Evolutionary conservation across 306 rosid genomes (phyloP), one percentile per base, ranked within the genome.

Genomic region (Gynostemma pentaphyllum): DNA sequence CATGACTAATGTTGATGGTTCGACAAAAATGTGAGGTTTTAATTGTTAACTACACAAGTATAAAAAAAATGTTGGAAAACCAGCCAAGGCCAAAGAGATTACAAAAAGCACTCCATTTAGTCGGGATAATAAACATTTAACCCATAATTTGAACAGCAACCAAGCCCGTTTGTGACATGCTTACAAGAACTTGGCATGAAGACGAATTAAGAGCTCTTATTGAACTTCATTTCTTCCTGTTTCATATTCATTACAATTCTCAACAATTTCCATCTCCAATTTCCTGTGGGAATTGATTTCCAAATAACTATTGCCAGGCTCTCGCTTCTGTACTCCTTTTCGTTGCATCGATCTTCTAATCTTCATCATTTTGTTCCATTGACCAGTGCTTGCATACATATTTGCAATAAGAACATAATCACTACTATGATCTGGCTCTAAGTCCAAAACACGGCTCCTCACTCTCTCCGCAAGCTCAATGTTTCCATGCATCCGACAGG

Each of bases 371-470:
- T 83, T 78, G 18, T 67, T 78, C 95, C 95, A 87, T 46, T 68
- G 74, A n/a, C 83, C 89, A 1, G 14, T 32, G 26, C 83, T 85
- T 53, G 90, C 97, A 55, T 90, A 83, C 75, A 76, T 76, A 77
- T 68, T 87, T 24, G 92, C 87, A 15, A 85, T 77, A 74, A 85
- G 94, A 78, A 87, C 90, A 32, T 79, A 85, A 65, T 90, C 90
- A 46, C 91, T 75, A 71, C 90, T 83, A 66, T 85, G 83, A 63
- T 85, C 79, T 45, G 87, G 77, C 59, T 81, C 87, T 67, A 87
- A 48, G 70, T 76, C 76, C 75, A 78, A 22, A 24, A 85, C 70
- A 66, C 75, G 90, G 41, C 74, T 75, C 63, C 88, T 79, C 40
- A 87, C 90, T 75, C 49, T 76, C 77, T 79, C 85, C 24, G 87